Percentiles rank a stretch among this genome's conserved stretches.
Evolutionary conservation across 2,329 filamentous ascomycete genomes (phyloP).

Genomic region (Cercospora berteroae): DNA sequence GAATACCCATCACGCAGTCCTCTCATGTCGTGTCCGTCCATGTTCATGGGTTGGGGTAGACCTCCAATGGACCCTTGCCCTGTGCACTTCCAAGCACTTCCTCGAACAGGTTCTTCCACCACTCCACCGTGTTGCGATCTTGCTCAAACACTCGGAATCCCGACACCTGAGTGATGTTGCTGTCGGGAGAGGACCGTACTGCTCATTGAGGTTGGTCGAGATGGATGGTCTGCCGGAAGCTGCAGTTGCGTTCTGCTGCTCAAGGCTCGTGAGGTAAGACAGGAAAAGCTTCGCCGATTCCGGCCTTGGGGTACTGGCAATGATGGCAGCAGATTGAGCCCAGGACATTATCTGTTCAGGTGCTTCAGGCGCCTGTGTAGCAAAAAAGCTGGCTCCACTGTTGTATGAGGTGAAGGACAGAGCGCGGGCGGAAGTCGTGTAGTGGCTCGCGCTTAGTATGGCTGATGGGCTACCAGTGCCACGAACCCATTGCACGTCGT

Average conservation of each 20-base stretch:
- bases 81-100: slow-evolving; percentile 24
- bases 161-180: slow-evolving; percentile 18
- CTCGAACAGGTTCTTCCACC: slow-evolving; percentile 29
- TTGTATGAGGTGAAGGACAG: slow-evolving; percentile 20
- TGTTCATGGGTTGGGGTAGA: slow-evolving; percentile 18
- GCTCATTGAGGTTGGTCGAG: slow-evolving; percentile 14
- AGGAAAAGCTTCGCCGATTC: slow-evolving; percentile 51
- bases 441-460: slow-evolving; percentile 29
- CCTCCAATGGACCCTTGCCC: slow-evolving; percentile 17
- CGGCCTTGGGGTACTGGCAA: slow-evolving; percentile 46
- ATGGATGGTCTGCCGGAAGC: slow-evolving; percentile 1
- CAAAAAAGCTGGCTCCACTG: not conserved
- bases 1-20: not conserved
- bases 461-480: slow-evolving; percentile 46
- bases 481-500: slow-evolving; percentile 54
- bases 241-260: slow-evolving; percentile 10
- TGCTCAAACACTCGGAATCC: slow-evolving; percentile 20
- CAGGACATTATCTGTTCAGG: slow-evolving; percentile 46
- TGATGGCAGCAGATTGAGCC: slow-evolving; percentile 49
- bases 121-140: slow-evolving; percentile 21
- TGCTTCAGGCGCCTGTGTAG: slow-evolving; percentile 8
- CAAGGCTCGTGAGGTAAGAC: slow-evolving; percentile 35
- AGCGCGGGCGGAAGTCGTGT: slow-evolving; percentile 21
- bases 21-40: not conserved
- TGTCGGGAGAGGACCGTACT: slow-evolving; percentile 8